Percentiles rank a stretch among this genome's conserved stretches.
phyloP scores from a whole-genome alignment of 345 rosid species.

The Eucalyptus curtisii region DNA sequence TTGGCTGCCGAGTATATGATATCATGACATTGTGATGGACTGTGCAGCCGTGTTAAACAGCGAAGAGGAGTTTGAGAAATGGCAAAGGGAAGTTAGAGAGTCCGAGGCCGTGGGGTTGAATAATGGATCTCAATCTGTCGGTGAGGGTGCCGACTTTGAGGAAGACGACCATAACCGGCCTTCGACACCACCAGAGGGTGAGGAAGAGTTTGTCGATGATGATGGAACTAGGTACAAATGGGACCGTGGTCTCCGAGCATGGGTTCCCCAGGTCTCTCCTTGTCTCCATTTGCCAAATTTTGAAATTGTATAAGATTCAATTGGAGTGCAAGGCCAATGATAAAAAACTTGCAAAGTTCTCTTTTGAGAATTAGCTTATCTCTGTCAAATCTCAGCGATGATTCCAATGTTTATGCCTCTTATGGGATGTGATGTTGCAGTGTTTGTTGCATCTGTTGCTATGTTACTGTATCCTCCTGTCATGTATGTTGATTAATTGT shows the following conservation, averaged over 20 bases:
- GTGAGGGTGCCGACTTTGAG: constrained; percentile 3
- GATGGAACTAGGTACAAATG: constrained; percentile 89
- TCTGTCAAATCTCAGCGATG: background rate
- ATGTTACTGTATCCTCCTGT: background rate
- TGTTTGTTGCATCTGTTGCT: background rate
- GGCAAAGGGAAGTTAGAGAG: constrained; percentile 74
- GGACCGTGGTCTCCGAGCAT: constrained; percentile 60
- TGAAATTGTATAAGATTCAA: background rate
- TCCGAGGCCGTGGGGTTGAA: constrained; percentile 53
- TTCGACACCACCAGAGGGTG: constrained; percentile 75
- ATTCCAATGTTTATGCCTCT: background rate
- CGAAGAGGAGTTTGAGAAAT: constrained; percentile 78
- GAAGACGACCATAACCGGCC: constrained; percentile 24
- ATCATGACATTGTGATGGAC: background rate
- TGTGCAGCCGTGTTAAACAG: constrained; percentile 33
- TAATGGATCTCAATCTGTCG: constrained; percentile 24
- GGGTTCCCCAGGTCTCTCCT: constrained; percentile 82
- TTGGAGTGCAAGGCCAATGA: background rate
- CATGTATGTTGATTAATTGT: background rate
- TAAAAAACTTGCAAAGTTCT: background rate
- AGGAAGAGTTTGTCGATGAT: constrained; percentile 90
- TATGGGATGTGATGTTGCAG: background rate
- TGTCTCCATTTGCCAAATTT: background rate
- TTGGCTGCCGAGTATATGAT: background rate
- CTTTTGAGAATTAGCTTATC: background rate